Conservation (phyloP, 192 early-diverging fungal genomes). For the Chytriomyces confervae region DNA sequence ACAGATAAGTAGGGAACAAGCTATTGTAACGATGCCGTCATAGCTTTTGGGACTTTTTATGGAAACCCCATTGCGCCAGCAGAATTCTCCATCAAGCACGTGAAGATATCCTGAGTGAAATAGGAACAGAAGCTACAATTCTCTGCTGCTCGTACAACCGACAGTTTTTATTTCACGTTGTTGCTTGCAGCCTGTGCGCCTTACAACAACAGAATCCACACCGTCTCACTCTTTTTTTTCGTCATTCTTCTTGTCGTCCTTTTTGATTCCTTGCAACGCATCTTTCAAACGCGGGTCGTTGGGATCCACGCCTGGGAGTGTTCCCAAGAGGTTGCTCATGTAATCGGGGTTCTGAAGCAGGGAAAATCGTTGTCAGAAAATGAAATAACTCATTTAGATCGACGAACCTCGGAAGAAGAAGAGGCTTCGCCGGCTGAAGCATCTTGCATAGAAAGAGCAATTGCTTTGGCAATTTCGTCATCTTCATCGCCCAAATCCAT, state of each 20-base stretch:
- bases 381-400: background rate
- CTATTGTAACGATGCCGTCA: too few relatives aligned
- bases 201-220: too few relatives aligned
- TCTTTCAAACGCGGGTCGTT: constrained; percentile 82
- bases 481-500: constrained; percentile 27
- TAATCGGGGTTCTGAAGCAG: constrained; percentile 29
- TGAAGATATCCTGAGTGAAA: too few relatives aligned
- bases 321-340: constrained; percentile 72
- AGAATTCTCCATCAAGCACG: too few relatives aligned
- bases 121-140: too few relatives aligned
- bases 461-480: constrained; percentile 30
- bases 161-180: too few relatives aligned
- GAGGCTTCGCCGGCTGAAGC: background rate
- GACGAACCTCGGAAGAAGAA: constrained; percentile 15
- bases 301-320: constrained; percentile 86
- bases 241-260: constrained; percentile 23
- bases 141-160: too few relatives aligned
- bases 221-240: too few relatives aligned
- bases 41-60: too few relatives aligned
- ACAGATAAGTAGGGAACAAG: too few relatives aligned
- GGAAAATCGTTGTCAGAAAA: background rate
- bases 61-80: too few relatives aligned
- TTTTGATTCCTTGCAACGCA: constrained; percentile 44
- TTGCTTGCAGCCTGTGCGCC: too few relatives aligned
- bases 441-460: constrained; percentile 30